Conservation (phyloP, 1,284 basidiomycete species). For the Volvariella surrecta region DNA sequence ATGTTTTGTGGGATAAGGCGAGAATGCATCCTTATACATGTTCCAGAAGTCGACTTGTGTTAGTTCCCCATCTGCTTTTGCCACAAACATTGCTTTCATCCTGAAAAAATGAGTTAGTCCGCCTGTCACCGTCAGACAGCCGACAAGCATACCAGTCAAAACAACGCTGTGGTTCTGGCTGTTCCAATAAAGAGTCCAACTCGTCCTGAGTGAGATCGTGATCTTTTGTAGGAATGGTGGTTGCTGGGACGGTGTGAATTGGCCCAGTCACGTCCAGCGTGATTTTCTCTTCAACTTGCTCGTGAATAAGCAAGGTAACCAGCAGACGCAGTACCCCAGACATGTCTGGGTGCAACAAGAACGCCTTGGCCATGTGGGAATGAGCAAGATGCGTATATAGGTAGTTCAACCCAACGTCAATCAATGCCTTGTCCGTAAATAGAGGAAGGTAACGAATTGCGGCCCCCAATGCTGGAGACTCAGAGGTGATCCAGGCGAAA, state of each 20-base stretch:
- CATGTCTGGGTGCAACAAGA: slow-evolving; percentile 63
- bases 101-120: slow-evolving; percentile 27
- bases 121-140: slow-evolving; percentile 1
- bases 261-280: slow-evolving; percentile 50
- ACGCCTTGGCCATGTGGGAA: slow-evolving; percentile 67
- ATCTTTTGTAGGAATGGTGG: slow-evolving; percentile 33
- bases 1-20: slow-evolving; percentile 42
- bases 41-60: slow-evolving; percentile 91
- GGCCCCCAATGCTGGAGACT: slow-evolving; percentile 49
- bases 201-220: slow-evolving; percentile 65
- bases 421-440: slow-evolving; percentile 57
- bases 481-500: slow-evolving; percentile 37
- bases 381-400: slow-evolving; percentile 70
- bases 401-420: slow-evolving; percentile 66
- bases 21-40: slow-evolving; percentile 71
- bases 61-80: slow-evolving; percentile 62
- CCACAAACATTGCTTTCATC: slow-evolving; percentile 77
- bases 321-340: slow-evolving; percentile 58
- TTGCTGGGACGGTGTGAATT: slow-evolving; percentile 46
- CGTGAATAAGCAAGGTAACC: slow-evolving; percentile 52
- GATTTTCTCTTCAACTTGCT: slow-evolving; percentile 60
- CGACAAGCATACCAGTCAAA: slow-evolving; percentile 56
- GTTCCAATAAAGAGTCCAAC: slow-evolving; percentile 44
- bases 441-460: slow-evolving; percentile 69
- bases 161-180: slow-evolving; percentile 67